phyloP scores from a whole-genome alignment of 192 early-diverging fungal genomes.

The Chytriomyces confervae region DNA sequence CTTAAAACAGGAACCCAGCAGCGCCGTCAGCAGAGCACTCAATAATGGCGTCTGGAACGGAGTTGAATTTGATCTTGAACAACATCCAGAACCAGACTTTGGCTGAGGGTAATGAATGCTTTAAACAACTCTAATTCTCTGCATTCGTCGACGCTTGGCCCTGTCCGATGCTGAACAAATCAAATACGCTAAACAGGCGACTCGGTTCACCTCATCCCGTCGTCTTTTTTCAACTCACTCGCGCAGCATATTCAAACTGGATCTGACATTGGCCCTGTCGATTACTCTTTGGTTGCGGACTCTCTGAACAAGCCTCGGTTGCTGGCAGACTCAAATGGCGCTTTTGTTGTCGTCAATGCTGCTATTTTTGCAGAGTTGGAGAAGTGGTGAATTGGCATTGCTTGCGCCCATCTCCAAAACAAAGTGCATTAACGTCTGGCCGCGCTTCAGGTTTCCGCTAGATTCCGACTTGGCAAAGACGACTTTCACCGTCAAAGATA shows the following conservation, averaged over 20 bases:
- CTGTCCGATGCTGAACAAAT: too few species aligned
- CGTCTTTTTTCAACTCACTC: neutral
- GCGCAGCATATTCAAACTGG: neutral
- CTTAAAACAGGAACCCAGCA: too few species aligned
- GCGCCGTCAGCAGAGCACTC: too few species aligned
- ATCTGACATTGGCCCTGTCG: neutral
- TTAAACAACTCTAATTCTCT: too few species aligned
- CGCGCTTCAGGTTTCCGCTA: neutral
- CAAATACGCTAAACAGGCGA: neutral
- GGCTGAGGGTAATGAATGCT: too few species aligned
- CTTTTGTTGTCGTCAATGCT: slow-evolving; percentile 13
- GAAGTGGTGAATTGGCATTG: neutral
- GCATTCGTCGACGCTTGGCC: too few species aligned
- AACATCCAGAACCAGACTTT: too few species aligned
- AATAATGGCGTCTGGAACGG: too few species aligned
- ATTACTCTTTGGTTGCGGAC: neutral
- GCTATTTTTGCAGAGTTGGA: neutral
- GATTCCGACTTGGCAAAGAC: neutral
- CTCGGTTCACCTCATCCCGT: neutral
- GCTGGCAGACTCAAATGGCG: neutral
- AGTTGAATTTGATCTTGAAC: too few species aligned
- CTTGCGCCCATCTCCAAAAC: neutral
- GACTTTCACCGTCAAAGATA: neutral
- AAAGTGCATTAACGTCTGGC: neutral
- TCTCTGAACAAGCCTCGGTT: neutral